Conservation (phyloP, 2,329 filamentous ascomycete species). For the Fusarium nematophilum region DNA sequence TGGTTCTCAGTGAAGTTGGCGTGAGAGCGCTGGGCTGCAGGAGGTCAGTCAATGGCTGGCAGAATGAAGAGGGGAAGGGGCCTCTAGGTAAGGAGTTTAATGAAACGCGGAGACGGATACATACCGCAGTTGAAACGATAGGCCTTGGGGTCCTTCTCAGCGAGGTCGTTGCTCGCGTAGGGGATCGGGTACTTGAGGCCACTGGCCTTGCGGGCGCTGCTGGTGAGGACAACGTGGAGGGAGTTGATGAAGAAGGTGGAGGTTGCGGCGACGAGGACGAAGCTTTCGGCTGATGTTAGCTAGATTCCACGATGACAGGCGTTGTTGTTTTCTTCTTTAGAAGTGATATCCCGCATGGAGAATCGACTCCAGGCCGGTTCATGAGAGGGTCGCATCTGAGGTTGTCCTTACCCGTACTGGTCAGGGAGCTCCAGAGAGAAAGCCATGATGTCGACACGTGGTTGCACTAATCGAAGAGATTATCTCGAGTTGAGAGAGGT, state of each 20-base stretch:
- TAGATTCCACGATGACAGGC: not conserved
- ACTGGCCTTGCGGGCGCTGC: conserved; percentile 61
- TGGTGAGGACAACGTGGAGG: conserved; percentile 62
- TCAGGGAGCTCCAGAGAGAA: conserved; percentile 57
- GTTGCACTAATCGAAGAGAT: not conserved
- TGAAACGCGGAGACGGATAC: not conserved
- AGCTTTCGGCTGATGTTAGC: conserved; percentile 55
- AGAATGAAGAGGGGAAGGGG: not conserved
- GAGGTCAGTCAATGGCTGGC: conserved; percentile 11
- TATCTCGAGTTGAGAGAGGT: no score
- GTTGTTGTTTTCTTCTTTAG: no score
- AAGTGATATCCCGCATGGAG: no score
- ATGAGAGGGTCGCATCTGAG: not conserved
- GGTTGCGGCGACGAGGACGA: conserved; percentile 68
- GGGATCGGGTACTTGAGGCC: conserved; percentile 67
- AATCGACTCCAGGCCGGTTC: no score
- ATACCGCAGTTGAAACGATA: conserved; percentile 72
- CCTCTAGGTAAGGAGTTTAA: no score
- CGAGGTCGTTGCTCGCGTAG: conserved; percentile 66
- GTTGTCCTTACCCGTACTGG: conserved; percentile 61
- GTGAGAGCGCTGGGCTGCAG: conserved; percentile 68
- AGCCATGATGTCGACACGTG: conserved; percentile 52
- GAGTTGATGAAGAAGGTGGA: conserved; percentile 69
- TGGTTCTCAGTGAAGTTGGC: conserved; percentile 73
- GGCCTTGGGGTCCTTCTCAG: conserved; percentile 64